Base-by-base conservation (phyloP, 371 early-diverging fungal species). In the Apophysomyces variabilis region DNA sequence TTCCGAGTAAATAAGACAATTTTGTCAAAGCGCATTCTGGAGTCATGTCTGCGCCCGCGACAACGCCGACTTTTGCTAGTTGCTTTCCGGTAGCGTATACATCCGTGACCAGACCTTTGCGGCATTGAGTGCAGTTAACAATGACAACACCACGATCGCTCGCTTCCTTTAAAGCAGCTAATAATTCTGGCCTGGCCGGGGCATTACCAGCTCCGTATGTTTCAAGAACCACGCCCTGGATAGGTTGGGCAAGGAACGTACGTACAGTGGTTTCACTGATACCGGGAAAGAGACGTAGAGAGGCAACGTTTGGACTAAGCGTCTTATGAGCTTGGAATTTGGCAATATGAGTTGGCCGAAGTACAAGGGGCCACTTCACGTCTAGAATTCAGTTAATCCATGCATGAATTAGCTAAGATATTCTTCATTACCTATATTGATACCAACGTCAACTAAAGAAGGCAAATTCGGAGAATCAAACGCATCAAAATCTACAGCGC, bases 11-110 rank as follows among this genome's bases (percentile, higher is more conserved):
- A 70, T 97, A 99, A 16, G 95, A 91, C 5, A 98, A 88, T 71
- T 98, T 98, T 11, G 97, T 94, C 12, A 97, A 74, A 0, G 99
- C 99, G 68, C 96, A 96, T 81, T 98, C 98, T 7, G 97, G 92
- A 1, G 98, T 98, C 97, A 98, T 96, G 72, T 98, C 98, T n/a
- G 91, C 86, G 14, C 99, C 99, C 1, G 99, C 93, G 5, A 98
- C 92, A 1, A 98, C 95, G 39, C 95, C 93, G 26, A 93, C 87
- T 36, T 84, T 78, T 13, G 89, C 72, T 5, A 99, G 73, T 7
- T 94, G 95, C 50, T 93, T 91, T 8, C 96, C 96, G 0, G 97
- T 96, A 8, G 93, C 96, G 69, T 99, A 99, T 2, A 90, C 71
- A 71, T 95, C 96, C 0, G 93, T 90, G 6, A 99, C 98, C 18